These are phyloP conservation scores for Saturnispora diversa DNA, from an alignment of 805 yeast genomes.

Conservation along the genomic window DNA sequence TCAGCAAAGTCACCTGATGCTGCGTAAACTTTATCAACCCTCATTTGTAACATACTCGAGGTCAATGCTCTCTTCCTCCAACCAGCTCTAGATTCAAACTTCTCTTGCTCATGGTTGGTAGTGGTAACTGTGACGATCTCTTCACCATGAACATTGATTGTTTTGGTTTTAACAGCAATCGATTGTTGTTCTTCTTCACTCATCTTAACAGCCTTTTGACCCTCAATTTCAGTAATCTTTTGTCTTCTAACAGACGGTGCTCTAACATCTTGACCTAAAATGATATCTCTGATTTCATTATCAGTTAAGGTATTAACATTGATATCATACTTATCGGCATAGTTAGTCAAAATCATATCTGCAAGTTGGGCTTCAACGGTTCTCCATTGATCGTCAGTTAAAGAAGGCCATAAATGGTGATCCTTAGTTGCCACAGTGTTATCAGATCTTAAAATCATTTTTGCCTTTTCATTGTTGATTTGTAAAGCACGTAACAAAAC, in stretches of 20 bases:
- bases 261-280: conserved; percentile 85
- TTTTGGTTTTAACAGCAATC: conserved; percentile 72
- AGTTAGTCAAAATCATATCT: conserved; percentile 79
- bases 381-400: conserved; percentile 85
- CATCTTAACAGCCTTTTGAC: conserved; percentile 33
- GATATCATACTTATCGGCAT: conserved; percentile 77
- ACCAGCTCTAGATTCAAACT: conserved; percentile 76
- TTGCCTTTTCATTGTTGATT: conserved; percentile 68
- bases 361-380: conserved; percentile 80
- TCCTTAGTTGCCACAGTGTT: conserved; percentile 57
- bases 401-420: conserved; percentile 91
- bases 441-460: conserved; percentile 69
- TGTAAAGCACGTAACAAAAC: conserved; percentile 76
- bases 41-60: conserved; percentile 59
- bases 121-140: conserved; percentile 93
- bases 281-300: conserved; percentile 86
- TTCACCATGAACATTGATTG: conserved; percentile 91
- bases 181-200: conserved; percentile 38
- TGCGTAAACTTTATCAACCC: conserved; percentile 68
- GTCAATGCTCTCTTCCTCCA: conserved; percentile 89
- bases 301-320: conserved; percentile 84
- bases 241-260: conserved; percentile 87
- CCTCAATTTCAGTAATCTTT: conserved; percentile 69
- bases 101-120: conserved; percentile 74
- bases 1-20: conserved; percentile 51